Conservation (phyloP, 176 grass and related monocot genomes). For the Ampelocalamus luodianensis region DNA sequence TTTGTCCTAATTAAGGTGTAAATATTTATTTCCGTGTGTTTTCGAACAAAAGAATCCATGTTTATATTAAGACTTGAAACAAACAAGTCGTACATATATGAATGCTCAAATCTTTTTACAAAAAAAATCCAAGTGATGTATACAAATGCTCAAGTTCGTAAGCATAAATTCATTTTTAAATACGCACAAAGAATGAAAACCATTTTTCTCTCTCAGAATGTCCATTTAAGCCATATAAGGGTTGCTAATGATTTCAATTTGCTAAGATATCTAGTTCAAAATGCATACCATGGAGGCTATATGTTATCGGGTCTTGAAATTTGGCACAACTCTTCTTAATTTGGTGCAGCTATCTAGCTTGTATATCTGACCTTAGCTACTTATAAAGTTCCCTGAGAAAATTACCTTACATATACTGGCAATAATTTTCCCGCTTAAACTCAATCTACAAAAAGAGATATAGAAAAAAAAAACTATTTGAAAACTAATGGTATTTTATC, state of each 20-base stretch:
- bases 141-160: not conserved
- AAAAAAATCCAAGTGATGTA: not conserved
- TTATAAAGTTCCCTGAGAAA: not conserved
- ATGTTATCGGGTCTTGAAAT: not conserved
- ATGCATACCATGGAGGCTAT: not conserved
- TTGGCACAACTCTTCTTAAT: not conserved
- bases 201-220: not conserved
- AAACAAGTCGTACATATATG: not conserved
- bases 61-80: not conserved
- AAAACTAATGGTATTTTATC: not conserved
- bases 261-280: not conserved
- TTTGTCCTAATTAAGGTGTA: not conserved
- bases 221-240: not conserved
- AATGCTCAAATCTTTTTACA: not conserved
- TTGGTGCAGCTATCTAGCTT: not conserved
- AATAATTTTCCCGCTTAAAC: not conserved
- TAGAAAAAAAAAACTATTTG: not conserved
- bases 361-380: not conserved
- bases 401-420: not conserved
- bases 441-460: not conserved
- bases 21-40: not conserved
- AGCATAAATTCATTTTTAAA: not conserved
- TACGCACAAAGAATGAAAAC: not conserved
- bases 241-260: not conserved
- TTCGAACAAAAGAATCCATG: not conserved